Conservation (phyloP, 164 flowering plant genomes). For the Stephania japonica region DNA sequence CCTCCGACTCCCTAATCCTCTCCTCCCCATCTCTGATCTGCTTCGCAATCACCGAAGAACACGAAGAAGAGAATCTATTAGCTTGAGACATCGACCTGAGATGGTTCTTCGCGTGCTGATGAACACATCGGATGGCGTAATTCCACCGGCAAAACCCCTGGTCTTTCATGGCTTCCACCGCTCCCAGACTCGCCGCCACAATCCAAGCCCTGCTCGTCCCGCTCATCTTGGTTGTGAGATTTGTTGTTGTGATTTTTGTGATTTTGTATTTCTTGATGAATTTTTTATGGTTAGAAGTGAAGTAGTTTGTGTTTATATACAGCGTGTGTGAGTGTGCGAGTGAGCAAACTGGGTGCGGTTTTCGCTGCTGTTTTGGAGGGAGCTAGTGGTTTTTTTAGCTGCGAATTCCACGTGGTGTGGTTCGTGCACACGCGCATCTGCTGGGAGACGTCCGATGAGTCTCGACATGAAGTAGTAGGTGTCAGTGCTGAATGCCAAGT, state of each 20-base stretch:
- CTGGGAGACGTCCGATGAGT: too few relatives aligned
- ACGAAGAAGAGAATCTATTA: constrained; percentile 5
- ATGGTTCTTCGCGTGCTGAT: constrained; percentile 13
- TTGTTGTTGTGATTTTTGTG: neutral
- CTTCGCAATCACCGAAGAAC: neutral
- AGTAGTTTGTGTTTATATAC: neutral
- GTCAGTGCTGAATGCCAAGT: too few relatives aligned
- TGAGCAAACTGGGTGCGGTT: constrained; percentile 5
- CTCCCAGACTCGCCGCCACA: constrained; percentile 43
- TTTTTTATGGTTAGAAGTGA: neutral
- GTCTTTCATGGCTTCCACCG: constrained; percentile 49
- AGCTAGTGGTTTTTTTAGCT: neutral
- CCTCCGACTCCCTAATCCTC: constrained; percentile 14
- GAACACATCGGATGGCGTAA: constrained; percentile 6
- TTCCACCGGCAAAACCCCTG: constrained; percentile 36
- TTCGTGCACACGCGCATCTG: too few relatives aligned
- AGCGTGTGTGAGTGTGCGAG: too few relatives aligned
- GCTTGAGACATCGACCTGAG: constrained; percentile 7
- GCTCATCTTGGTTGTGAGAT: constrained; percentile 9
- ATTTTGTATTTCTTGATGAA: neutral
- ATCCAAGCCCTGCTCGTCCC: constrained; percentile 22
- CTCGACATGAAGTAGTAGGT: too few relatives aligned
- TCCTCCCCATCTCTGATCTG: neutral
- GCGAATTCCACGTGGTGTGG: too few relatives aligned
- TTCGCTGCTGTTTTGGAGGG: neutral